Evolutionary conservation across 306 rosid species (phyloP), one percentile per base, ranked within the genome.

Genomic region (Canavalia ensiformis): DNA sequence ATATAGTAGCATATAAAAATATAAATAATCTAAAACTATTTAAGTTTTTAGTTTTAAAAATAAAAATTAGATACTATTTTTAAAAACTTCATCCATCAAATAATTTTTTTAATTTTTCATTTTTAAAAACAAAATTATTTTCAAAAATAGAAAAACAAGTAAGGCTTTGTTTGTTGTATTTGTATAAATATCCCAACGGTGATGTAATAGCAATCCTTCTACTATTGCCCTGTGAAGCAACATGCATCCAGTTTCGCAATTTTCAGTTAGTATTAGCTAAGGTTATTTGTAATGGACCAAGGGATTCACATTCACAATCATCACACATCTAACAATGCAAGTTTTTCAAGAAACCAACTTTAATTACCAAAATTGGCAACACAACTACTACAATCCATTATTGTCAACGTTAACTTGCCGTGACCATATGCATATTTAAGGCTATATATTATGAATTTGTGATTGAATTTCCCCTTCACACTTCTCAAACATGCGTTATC

Each of bases 141-240:
- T 18, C 25, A 18, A 18, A 18, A 18, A 18, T 18, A 18, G 25
- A 18, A 18, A 18, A 18, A 18, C 25, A 18, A 18, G 25, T 18
- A 18, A 18, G 25, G 25, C 25, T 18, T 18, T 18, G 25, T 18
- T 37, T 37, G 4, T 37, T 37, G 2, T 37, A 2, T 72, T 52
- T 72, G 28, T 10, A 45, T 68, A 68, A 41, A 66, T 66, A 66
- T 66, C 52, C n/a, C 28, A 68, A 9, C 6, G 64, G 77, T 51
- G 64, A 52, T 52, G 25, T 39, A 55, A 73, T 8, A 25, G 29
- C 42, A 56, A 58, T 45, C 79, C 11, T 57, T 11, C n/a, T 58
- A 44, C 47, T 59, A 46, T 58, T 59, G 13, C n/a, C 79, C 13
- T 75, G 79, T 74, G 68, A 58, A 44, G 69, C 57, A 59, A 75